Conservation (phyloP, 768 basidiomycete genomes). For the Boletales sp. region DNA sequence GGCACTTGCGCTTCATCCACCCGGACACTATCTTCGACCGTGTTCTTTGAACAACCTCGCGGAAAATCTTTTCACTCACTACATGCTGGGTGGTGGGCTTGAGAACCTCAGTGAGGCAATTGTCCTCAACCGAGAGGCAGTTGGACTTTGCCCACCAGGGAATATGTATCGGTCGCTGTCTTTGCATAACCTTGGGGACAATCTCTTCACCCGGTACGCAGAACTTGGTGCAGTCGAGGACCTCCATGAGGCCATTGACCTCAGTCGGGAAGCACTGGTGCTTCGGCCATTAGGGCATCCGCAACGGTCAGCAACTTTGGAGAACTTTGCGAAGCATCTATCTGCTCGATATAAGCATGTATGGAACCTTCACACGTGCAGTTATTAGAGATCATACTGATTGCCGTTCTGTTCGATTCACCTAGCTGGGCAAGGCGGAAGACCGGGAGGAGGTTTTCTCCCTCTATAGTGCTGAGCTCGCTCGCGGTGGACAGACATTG, state of each 20-base stretch:
- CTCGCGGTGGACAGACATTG: too few relatives aligned
- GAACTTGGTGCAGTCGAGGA: background rate
- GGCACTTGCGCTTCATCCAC: too few relatives aligned
- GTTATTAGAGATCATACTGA: too few relatives aligned
- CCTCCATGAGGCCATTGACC: background rate
- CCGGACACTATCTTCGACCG: too few relatives aligned
- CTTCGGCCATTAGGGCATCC: background rate
- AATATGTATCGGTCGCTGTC: background rate
- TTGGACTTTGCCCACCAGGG: background rate
- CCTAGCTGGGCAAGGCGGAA: too few relatives aligned
- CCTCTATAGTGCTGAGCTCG: too few relatives aligned
- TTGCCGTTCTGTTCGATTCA: too few relatives aligned
- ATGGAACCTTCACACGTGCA: too few relatives aligned
- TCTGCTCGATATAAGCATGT: background rate
- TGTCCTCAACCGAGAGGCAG: background rate
- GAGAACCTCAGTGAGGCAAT: background rate
- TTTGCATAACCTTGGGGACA: too few relatives aligned
- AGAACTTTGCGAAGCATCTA: background rate
- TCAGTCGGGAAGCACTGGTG: background rate
- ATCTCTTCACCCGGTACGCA: background rate
- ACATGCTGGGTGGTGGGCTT: background rate
- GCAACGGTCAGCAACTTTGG: background rate
- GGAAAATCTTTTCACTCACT: too few relatives aligned
- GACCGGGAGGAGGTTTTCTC: too few relatives aligned
- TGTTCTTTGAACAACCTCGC: too few relatives aligned